Evolutionary conservation across 2,329 filamentous ascomycete genomes (phyloP), one percentile per base, ranked within the genome.

Genomic region (Rugonectria rugulosa): DNA sequence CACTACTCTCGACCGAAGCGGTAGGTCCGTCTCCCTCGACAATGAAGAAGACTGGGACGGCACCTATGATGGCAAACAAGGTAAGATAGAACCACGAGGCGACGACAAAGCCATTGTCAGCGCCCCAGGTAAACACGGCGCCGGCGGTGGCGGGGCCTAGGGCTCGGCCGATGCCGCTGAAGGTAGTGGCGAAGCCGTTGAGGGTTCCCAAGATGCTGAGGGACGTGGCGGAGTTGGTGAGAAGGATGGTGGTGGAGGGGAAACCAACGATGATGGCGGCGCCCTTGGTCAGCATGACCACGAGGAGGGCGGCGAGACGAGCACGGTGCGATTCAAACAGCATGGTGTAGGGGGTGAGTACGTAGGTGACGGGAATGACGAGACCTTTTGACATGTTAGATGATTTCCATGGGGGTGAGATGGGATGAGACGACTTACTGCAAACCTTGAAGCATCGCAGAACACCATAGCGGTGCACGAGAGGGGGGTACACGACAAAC

Each of bases 171-270:
- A 97, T 73, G 1, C 91, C 92, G 61, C 88, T 89, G 27, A 93
- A 86, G 52, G 88, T 90, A 0, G 93, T 97, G 0, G 92, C 93
- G 58, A 97, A 87, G 3, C 94, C 95, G 68, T 98, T 98, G 51
- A 98, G 77, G 0, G 93, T 97, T 1, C 92, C 93, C 5, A 98
- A 82, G 9, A 96, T 84, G 37, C 64, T 66, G 14, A 97, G 77
- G 50, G 88, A 92, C 1, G 81, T 75, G 5, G 92, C 92, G 9
- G 88, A 91, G 74, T 97, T 97, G 23, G 93, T 97, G 31, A 98
- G 82, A 42, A 98, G 80, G 64, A 98, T 97, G 6, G 91, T 96
- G 21, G 85, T 88, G 67, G 91, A 95, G 0, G 95, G 94, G 71
- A 97, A 97, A 1, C 89, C 89, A 67, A 97, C 88, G 61, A 96